Percentiles rank a stretch among this genome's conserved stretches.
Evolutionary conservation across 2,329 filamentous ascomycete genomes (phyloP).

Genomic region (Fusarium compactum): DNA sequence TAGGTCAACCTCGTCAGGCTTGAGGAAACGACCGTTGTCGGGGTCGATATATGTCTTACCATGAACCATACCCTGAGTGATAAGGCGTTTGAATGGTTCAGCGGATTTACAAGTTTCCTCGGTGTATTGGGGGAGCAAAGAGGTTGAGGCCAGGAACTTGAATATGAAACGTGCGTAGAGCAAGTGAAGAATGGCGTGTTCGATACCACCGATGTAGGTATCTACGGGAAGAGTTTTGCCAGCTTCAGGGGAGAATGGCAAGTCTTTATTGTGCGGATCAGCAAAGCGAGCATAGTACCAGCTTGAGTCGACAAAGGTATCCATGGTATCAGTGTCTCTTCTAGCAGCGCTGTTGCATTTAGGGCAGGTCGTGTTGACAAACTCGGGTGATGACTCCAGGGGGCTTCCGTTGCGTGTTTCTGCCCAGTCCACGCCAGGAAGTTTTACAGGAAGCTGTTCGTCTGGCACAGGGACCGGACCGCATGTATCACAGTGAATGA

Average conservation of each 20-base stretch:
- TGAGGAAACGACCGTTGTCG: slow-evolving; percentile 79
- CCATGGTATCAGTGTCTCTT: slow-evolving; percentile 94
- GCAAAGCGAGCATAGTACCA: slow-evolving; percentile 91
- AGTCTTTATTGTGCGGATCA: slow-evolving; percentile 73
- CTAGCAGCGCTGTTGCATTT: slow-evolving; percentile 77
- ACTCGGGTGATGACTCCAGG: slow-evolving; percentile 76
- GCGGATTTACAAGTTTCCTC: slow-evolving; percentile 55
- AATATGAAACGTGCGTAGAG: slow-evolving; percentile 92
- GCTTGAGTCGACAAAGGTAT: slow-evolving; percentile 94
- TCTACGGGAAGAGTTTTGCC: slow-evolving; percentile 79
- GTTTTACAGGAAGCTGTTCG: slow-evolving; percentile 78
- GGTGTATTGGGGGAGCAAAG: slow-evolving; percentile 58
- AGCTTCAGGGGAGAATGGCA: slow-evolving; percentile 71
- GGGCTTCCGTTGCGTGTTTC: slow-evolving; percentile 80
- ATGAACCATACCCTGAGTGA: slow-evolving; percentile 94
- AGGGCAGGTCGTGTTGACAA: slow-evolving; percentile 81
- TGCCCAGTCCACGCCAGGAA: slow-evolving; percentile 79
- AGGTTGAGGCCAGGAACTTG: slow-evolving; percentile 78
- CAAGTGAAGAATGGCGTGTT: slow-evolving; percentile 90
- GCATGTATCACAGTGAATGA: slow-evolving; percentile 82
- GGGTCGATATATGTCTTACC: slow-evolving; percentile 86
- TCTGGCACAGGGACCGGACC: slow-evolving; percentile 83
- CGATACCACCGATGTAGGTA: slow-evolving; percentile 88
- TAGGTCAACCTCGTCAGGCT: slow-evolving; percentile 78
- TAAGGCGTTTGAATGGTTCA: slow-evolving; percentile 85